These are phyloP conservation scores for Mallotus nudiflorus DNA, from an alignment of 345 rosid genomes.

Conservation along the genomic window DNA sequence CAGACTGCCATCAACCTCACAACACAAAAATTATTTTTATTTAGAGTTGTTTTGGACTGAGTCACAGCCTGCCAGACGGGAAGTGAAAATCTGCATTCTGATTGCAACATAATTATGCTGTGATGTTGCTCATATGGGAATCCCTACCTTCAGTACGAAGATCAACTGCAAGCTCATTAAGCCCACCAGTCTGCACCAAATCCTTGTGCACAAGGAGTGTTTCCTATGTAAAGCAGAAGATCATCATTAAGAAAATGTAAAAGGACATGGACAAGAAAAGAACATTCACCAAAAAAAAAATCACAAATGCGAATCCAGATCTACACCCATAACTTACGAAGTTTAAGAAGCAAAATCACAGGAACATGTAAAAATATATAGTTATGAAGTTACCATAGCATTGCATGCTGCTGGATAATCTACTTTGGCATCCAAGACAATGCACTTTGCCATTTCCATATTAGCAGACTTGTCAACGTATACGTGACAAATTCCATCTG, in stretches of 20 bases:
- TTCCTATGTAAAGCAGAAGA: conserved; percentile 52
- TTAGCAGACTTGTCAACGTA: conserved; percentile 88
- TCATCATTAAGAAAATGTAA: not conserved
- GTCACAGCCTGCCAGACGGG: too few species aligned
- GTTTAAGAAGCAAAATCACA: not conserved
- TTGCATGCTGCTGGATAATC: conserved; percentile 99
- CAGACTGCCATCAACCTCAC: not conserved
- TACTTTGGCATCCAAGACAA: conserved; percentile 84
- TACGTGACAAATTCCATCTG: conserved; percentile 98
- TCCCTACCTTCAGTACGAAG: conserved; percentile 66
- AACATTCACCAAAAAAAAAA: not conserved
- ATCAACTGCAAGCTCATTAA: conserved; percentile 52
- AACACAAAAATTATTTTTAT: not conserved
- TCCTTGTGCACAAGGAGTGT: conserved; percentile 95
- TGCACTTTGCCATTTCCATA: conserved; percentile 72
- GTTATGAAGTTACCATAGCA: conserved; percentile 66
- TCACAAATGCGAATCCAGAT: not conserved
- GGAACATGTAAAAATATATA: conserved; percentile 2
- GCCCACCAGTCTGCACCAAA: conserved; percentile 57
- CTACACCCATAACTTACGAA: not conserved
- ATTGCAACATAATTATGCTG: conserved; percentile 1
- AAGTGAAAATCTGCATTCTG: not conserved
- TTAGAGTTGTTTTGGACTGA: not conserved
- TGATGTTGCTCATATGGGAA: not conserved
- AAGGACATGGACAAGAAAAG: not conserved